phyloP scores from a whole-genome alignment of 352 stramenopile genomes.

The Phytophthora pini region DNA sequence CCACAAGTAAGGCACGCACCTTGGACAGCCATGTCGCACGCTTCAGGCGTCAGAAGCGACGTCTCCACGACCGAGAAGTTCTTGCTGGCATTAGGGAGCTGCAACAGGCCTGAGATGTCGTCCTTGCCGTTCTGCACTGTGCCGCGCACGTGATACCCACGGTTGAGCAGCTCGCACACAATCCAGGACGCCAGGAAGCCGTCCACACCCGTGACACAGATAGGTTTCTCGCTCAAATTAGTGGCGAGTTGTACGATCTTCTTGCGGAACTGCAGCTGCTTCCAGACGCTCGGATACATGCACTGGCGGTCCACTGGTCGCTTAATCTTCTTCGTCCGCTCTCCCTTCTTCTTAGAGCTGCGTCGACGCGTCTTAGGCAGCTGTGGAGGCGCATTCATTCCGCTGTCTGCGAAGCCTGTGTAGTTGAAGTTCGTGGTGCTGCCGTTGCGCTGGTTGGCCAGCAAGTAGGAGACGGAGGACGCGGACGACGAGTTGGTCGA shows the following conservation, averaged over 20 bases:
- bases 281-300: constrained; percentile 88
- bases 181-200: constrained; percentile 89
- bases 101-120: constrained; percentile 80
- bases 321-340: constrained; percentile 37
- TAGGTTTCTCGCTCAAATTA: constrained; percentile 77
- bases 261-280: constrained; percentile 81
- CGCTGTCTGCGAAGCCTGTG: constrained; percentile 2
- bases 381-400: constrained; percentile 8
- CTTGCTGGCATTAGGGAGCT: constrained; percentile 71
- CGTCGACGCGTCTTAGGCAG: constrained; percentile 38
- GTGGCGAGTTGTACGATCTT: constrained; percentile 82
- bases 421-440: constrained; percentile 31
- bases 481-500: constrained; percentile 48
- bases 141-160: constrained; percentile 83
- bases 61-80: constrained; percentile 90
- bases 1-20: constrained; percentile 28
- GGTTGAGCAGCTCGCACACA: constrained; percentile 76
- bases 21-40: constrained; percentile 89
- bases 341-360: constrained; percentile 34
- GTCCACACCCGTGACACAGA: constrained; percentile 89
- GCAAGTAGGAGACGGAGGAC: constrained; percentile 32
- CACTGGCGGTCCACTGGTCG: constrained; percentile 47
- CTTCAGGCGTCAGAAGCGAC: constrained; percentile 86
- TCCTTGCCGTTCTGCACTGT: constrained; percentile 89
- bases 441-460: constrained; percentile 19